phyloP scores from a whole-genome alignment of 345 rosid species.

The Camelina sativa region DNA sequence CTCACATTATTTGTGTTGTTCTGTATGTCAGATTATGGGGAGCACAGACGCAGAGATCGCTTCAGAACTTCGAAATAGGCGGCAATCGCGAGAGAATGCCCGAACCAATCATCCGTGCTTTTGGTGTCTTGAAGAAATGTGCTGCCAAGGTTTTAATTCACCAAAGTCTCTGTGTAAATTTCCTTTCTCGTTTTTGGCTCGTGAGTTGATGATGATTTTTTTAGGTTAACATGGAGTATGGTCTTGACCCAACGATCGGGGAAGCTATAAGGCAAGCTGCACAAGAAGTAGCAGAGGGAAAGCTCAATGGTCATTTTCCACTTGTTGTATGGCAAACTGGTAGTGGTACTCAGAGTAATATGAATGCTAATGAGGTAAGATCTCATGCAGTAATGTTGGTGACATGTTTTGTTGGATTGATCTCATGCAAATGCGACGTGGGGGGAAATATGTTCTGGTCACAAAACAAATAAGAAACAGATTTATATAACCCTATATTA shows the following conservation, averaged over 20 bases:
- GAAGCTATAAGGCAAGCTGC: conserved; percentile 92
- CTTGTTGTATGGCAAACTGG: conserved; percentile 99
- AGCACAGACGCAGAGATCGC: conserved; percentile 93
- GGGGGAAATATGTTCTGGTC: background rate
- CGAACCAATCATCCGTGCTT: conserved; percentile 86
- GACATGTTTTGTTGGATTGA: background rate
- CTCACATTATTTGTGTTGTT: background rate
- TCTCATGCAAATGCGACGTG: too few relatives aligned
- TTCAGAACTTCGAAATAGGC: conserved; percentile 90
- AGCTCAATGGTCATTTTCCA: conserved; percentile 79
- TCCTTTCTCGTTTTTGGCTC: background rate
- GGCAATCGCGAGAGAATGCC: conserved; percentile 94
- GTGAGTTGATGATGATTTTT: background rate
- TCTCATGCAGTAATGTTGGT: background rate
- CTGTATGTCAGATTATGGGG: conserved; percentile 73
- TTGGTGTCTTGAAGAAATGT: conserved; percentile 88
- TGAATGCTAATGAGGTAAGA: conserved; percentile 96
- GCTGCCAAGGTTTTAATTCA: conserved; percentile 70
- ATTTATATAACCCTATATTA: too few relatives aligned
- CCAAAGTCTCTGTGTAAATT: background rate
- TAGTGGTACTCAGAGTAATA: conserved; percentile 98
- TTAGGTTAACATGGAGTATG: conserved; percentile 88
- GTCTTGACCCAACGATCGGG: conserved; percentile 79
- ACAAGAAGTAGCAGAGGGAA: conserved; percentile 91
- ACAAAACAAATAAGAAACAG: background rate